Conservation (phyloP, 495 filamentous ascomycete genomes). For the Aspergillus sparsus region DNA sequence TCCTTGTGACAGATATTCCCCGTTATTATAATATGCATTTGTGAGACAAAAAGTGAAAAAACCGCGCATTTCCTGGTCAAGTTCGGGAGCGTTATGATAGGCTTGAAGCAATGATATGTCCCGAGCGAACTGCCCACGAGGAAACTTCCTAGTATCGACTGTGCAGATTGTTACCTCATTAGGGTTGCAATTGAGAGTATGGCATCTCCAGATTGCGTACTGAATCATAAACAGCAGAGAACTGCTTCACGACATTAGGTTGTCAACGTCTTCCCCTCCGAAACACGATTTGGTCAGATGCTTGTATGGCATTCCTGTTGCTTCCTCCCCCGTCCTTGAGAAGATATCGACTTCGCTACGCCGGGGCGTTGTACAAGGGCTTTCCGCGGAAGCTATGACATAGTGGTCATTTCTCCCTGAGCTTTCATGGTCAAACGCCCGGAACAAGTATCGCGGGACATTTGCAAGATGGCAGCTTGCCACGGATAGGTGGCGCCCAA, state of each 20-base stretch:
- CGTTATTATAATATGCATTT: conserved; percentile 15
- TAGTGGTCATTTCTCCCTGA: too few species aligned
- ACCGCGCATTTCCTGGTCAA: conserved; percentile 6
- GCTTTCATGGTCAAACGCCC: too few species aligned
- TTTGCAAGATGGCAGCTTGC: too few species aligned
- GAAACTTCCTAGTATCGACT: conserved; percentile 11
- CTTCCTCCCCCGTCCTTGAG: conserved; percentile 2
- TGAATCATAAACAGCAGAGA: conserved; percentile 12
- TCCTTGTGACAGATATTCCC: conserved; percentile 18
- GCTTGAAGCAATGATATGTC: neutral
- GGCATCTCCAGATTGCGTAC: conserved; percentile 11
- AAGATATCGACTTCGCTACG: neutral
- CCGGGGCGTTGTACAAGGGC: too few species aligned
- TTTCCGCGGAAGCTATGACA: too few species aligned
- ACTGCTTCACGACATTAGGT: conserved; percentile 10
- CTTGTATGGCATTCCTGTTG: neutral
- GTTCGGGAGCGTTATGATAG: conserved; percentile 4
- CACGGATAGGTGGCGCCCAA: too few species aligned
- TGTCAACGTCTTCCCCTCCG: conserved; percentile 8
- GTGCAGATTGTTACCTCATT: conserved; percentile 8
- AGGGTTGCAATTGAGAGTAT: neutral
- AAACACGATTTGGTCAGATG: conserved; percentile 7
- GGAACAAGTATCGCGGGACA: too few species aligned
- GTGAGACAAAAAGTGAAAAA: neutral
- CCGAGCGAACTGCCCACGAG: conserved; percentile 11